These are phyloP conservation scores for Mycena pura DNA, from an alignment of 768 basidiomycete species.

Conservation along the genomic window DNA sequence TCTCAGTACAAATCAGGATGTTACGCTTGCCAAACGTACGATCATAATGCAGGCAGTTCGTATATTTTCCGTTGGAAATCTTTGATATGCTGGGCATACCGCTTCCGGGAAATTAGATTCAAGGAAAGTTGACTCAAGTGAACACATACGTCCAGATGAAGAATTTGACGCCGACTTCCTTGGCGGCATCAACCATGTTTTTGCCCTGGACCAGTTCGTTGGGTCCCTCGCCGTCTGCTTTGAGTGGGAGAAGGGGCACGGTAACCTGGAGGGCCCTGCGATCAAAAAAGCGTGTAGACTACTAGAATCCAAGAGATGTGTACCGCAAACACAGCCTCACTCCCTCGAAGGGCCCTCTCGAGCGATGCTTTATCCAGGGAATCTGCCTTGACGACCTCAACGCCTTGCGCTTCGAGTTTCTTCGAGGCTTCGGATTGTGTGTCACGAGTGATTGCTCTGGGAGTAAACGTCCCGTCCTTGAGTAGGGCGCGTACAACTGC, in stretches of 20 bases:
- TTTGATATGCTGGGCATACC: neutral
- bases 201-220: neutral
- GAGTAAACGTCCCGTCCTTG: conserved; percentile 41
- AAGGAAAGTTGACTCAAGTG: neutral
- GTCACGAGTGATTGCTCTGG: conserved; percentile 42
- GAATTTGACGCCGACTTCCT: neutral
- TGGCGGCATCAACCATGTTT: neutral
- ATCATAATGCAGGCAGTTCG: neutral
- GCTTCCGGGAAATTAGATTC: neutral
- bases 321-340: conserved; percentile 38
- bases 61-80: neutral
- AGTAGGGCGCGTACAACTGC: conserved; percentile 37
- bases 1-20: neutral
- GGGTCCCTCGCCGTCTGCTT: neutral
- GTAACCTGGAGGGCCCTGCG: neutral
- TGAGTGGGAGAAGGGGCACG: neutral
- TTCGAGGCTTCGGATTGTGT: conserved; percentile 33
- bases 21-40: neutral
- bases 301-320: neutral
- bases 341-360: conserved; percentile 33
- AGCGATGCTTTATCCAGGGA: conserved; percentile 36
- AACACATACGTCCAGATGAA: neutral
- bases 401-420: conserved; percentile 31
- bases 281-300: neutral
- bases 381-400: conserved; percentile 26